These are phyloP conservation scores for Neofusicoccum ribis DNA, from an alignment of 2,329 filamentous ascomycete genomes.

Conservation along the genomic window DNA sequence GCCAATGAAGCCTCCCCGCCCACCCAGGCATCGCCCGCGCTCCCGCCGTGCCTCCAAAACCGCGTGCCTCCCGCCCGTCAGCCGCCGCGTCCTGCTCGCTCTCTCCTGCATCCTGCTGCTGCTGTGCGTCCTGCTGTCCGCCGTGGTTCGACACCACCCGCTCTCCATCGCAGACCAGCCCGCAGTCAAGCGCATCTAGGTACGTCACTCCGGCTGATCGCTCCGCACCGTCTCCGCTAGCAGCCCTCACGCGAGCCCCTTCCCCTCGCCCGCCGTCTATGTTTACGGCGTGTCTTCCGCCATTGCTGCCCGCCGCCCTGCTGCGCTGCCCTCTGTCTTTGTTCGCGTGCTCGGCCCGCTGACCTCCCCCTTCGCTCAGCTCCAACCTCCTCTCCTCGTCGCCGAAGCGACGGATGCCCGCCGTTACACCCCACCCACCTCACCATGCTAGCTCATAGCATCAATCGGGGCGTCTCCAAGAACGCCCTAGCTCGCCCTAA, in stretches of 20 bases:
- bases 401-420: not conserved
- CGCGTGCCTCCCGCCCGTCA: constrained; percentile 2
- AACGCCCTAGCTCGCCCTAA: not conserved
- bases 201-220: constrained; percentile 5
- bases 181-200: not conserved
- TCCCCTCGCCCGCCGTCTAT: not conserved
- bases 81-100: not conserved
- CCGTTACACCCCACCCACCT: not conserved
- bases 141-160: not conserved
- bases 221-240: not conserved
- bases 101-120: not conserved
- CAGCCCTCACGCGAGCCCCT: not conserved
- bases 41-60: not conserved
- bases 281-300: not conserved
- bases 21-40: not conserved
- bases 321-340: not conserved
- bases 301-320: not conserved
- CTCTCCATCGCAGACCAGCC: not conserved
- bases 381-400: not conserved
- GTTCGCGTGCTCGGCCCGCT: not conserved
- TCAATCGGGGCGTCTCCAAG: constrained; percentile 11
- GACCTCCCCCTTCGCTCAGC: not conserved
- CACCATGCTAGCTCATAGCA: constrained; percentile 15
- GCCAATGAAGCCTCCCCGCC: not conserved
- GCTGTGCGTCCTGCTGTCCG: not conserved